phyloP scores from a whole-genome alignment of 1,284 basidiomycete genomes.

The Trametes polyzona region DNA sequence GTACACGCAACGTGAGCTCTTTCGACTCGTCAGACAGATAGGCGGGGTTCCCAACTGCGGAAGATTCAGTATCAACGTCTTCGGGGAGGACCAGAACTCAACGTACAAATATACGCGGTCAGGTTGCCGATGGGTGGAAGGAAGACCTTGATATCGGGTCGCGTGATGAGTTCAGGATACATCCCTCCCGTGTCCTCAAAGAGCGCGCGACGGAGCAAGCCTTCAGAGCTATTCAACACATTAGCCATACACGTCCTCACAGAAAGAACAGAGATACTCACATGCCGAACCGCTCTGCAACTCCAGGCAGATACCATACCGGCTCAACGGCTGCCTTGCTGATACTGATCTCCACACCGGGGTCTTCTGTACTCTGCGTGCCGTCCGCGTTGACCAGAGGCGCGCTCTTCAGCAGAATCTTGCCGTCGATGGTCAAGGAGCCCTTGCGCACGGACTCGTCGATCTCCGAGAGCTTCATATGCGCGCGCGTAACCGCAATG shows the following conservation, averaged over 20 bases:
- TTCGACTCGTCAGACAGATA: constrained; percentile 81
- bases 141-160: constrained; percentile 95
- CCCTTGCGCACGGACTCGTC: constrained; percentile 83
- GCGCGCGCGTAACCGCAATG: constrained; percentile 88
- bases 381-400: constrained; percentile 68
- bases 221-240: constrained; percentile 67
- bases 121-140: constrained; percentile 92
- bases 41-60: constrained; percentile 78
- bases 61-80: neutral
- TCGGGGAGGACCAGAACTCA: constrained; percentile 11
- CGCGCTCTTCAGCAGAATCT: constrained; percentile 73
- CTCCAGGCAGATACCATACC: constrained; percentile 95
- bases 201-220: constrained; percentile 81
- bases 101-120: constrained; percentile 89
- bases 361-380: constrained; percentile 58
- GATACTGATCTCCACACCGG: constrained; percentile 87
- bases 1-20: constrained; percentile 90
- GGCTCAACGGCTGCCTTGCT: constrained; percentile 91
- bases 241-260: neutral
- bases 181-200: constrained; percentile 97
- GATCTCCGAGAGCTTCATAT: constrained; percentile 91
- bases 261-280: constrained; percentile 42
- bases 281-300: constrained; percentile 89
- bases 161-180: constrained; percentile 95
- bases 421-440: constrained; percentile 80